Percentiles rank a stretch among this genome's conserved stretches.
phyloP scores from a whole-genome alignment of 2,329 filamentous ascomycete genomes.

The Cercospora sp. region DNA sequence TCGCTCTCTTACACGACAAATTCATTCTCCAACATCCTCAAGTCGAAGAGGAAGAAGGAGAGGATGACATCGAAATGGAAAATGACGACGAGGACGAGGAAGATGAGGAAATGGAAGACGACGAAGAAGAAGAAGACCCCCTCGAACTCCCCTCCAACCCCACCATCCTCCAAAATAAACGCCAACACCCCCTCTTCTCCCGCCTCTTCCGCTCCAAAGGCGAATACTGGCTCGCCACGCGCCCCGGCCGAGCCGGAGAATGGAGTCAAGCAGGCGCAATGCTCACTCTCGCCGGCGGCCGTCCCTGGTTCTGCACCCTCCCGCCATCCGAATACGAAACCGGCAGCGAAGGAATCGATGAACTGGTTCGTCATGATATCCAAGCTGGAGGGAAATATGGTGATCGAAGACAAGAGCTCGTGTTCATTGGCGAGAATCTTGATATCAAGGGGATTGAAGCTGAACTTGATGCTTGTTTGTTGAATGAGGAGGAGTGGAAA shows the following conservation, averaged over 20 bases:
- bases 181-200: slow-evolving; percentile 53
- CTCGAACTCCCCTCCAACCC: slow-evolving; percentile 32
- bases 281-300: slow-evolving; percentile 60
- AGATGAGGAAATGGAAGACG: slow-evolving; percentile 30
- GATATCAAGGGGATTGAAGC: slow-evolving; percentile 54
- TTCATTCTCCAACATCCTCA: slow-evolving; percentile 46
- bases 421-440: slow-evolving; percentile 70
- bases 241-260: slow-evolving; percentile 57
- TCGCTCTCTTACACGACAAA: slow-evolving; percentile 45
- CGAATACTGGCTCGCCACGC: slow-evolving; percentile 60
- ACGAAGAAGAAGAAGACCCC: slow-evolving; percentile 41
- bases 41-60: slow-evolving; percentile 38
- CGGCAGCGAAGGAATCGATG: slow-evolving; percentile 50
- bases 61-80: slow-evolving; percentile 25
- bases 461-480: slow-evolving; percentile 60
- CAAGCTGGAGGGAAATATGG: slow-evolving; percentile 57
- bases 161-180: slow-evolving; percentile 57
- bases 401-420: slow-evolving; percentile 69
- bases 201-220: slow-evolving; percentile 65
- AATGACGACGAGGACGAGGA: slow-evolving; percentile 40
- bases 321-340: slow-evolving; percentile 53
- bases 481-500: slow-evolving; percentile 59
- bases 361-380: slow-evolving; percentile 53
- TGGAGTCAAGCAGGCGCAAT: slow-evolving; percentile 67
- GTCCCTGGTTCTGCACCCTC: slow-evolving; percentile 61